Conservation (phyloP, 768 basidiomycete species). For the Psilocybe subaeruginosa region DNA sequence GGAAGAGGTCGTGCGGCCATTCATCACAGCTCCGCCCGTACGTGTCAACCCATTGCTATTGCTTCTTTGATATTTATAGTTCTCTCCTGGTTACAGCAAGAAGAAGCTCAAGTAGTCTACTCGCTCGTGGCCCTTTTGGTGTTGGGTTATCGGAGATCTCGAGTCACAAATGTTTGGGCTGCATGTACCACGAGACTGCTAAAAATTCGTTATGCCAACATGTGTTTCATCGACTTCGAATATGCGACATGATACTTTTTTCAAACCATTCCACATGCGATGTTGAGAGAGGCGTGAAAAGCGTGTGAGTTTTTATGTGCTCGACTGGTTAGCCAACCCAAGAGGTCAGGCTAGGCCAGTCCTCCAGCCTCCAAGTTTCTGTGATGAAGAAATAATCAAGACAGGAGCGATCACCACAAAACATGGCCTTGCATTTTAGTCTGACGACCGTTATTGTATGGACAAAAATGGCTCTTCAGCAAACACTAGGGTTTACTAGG, state of each 20-base stretch:
- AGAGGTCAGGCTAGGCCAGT: too few species aligned
- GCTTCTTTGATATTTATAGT: not conserved
- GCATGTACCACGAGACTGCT: constrained; percentile 13
- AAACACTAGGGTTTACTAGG: too few species aligned
- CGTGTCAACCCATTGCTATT: constrained; percentile 33
- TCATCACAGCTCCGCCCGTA: constrained; percentile 91
- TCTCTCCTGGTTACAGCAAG: constrained; percentile 57
- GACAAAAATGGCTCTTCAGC: too few species aligned
- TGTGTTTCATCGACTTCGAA: constrained; percentile 8
- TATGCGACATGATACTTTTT: constrained; percentile 8
- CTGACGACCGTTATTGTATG: too few species aligned
- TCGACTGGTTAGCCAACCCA: too few species aligned
- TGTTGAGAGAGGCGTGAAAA: too few species aligned
- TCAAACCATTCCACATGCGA: not conserved
- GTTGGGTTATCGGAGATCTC: constrained; percentile 15
- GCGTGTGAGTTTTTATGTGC: too few species aligned
- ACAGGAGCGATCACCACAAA: too few species aligned
- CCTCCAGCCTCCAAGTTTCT: too few species aligned
- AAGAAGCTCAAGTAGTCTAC: constrained; percentile 90
- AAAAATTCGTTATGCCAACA: constrained; percentile 13
- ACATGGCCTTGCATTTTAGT: too few species aligned
- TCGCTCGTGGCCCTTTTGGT: constrained; percentile 13
- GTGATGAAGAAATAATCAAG: too few species aligned
- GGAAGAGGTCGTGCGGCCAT: constrained; percentile 92
- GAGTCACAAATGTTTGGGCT: constrained; percentile 9